Base-by-base conservation (phyloP, 306 rosid species). In the Inga leiocalycina region DNA sequence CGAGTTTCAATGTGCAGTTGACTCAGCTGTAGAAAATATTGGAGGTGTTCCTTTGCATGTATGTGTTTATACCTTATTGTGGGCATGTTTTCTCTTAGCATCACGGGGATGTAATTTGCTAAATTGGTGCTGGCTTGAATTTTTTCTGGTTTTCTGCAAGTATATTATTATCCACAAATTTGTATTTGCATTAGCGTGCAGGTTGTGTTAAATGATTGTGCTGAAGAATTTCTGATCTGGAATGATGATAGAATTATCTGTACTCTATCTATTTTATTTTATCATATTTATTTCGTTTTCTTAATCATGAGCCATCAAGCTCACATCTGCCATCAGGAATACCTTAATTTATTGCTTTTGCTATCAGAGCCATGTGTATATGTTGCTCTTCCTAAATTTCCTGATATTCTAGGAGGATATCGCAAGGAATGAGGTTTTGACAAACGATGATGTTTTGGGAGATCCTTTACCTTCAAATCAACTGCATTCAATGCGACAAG, bases 371-470 rank as follows among this genome's bases (percentile, higher is more conserved):
- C 68, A 20, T 62, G 54, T 74, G 65, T 71, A 44, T 68, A 61
- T 77, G 46, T 77, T 66, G 71, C 61, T 66, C 74, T 57, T 51
- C 15, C 81, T 78, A 73, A 74, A 69, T 72, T 86, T 82, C 82
- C 56, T 81, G 77, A 74, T 80, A 76, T 83, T 85, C 9, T 88
- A 93, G 99, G 93, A 92, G 86, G 88, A 79, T 84, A 85, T 79
- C 65, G 90, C 80, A 51, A 72, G 72, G 69, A 83, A 78, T 83
- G 87, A 81, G 79, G 86, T 85, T 48, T 79, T 96, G 97, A 91
- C 97, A 73, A 93, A 88, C 73, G 99, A 96, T 85, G 99, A 96
- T 88, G 84, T 91, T 83, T 91, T 96, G 89, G 99, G 98, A 72
- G 98, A 93, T 85, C 91, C 97, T 82, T 81, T 96, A 81, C 94